Base-by-base conservation (phyloP, 1,284 basidiomycete genomes). In the Naganishia liquefaciens region DNA sequence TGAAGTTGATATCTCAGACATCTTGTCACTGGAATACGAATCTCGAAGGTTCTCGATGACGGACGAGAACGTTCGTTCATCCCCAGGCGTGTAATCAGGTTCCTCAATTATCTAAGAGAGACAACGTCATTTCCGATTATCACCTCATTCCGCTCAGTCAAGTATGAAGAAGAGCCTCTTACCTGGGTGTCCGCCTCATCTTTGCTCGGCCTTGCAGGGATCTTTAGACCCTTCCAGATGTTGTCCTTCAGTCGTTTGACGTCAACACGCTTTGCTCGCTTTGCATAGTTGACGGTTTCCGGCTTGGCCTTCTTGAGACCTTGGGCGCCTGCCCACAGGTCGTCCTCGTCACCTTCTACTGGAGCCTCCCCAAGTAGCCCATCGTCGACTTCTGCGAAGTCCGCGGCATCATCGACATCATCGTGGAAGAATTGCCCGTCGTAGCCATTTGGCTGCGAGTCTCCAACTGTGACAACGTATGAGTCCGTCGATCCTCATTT, bases 391-490 rank as follows among this genome's bases (percentile, higher is more conserved):
- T 72, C 74, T 21, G 88, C 89, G 70, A 89, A 89, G 15, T 87
- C 89, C 50, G 84, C 85, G 1, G 83, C 71, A 63, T 89, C 91
- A 70, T 93, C 91, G 68, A 86, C 85, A 66, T 91, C 91, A 70
- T 97, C 95, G 70, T 94, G 88, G 86, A 98, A 97, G 84, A 98
- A 96, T 74, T 98, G 95, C 0, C 93, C 93, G 70, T 90, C 90
- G 79, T 97, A 97, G 0, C 93, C 93, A 10, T 85, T 82, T 0
- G 84, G 84, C 54, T 80, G 82, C 25, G 67, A 68, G 40, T 81
- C 84, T 66, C 82, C 79, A 28, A 78, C 79, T 51, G 77, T 83
- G 57, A 27, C 19, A 15, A 5, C 37, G 25, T 11, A 17, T 21
- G 27, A 54, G 11, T 21, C 13, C 5, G 46, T 21, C 11, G 5